Conservation (phyloP, 1,139 yeast species). For the Suhomyces terraborum region DNA sequence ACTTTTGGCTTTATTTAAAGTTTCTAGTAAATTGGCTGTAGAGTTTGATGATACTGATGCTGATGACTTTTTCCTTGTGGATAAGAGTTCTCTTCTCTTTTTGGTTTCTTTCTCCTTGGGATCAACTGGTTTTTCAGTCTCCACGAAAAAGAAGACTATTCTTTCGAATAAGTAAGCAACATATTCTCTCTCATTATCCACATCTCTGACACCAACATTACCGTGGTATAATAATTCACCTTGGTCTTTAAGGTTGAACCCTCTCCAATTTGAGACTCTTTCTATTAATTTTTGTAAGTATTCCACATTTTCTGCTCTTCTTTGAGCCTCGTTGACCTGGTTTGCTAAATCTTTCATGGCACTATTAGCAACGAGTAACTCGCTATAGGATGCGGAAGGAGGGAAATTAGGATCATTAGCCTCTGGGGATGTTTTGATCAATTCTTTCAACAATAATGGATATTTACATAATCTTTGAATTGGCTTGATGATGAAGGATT, state of each 20-base stretch:
- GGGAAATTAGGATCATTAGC: slow-evolving; percentile 33
- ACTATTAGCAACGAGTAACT: slow-evolving; percentile 66
- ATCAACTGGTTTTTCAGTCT: slow-evolving; percentile 30
- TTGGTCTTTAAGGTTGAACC: slow-evolving; percentile 78
- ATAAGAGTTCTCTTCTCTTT: slow-evolving; percentile 38
- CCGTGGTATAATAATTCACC: slow-evolving; percentile 86
- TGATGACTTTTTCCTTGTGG: slow-evolving; percentile 47
- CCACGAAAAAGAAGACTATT: slow-evolving; percentile 78
- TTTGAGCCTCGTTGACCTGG: slow-evolving; percentile 89
- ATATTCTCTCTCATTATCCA: slow-evolving; percentile 83
- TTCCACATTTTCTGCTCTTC: slow-evolving; percentile 85
- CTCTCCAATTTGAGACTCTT: slow-evolving; percentile 89
- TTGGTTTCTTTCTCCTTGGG: slow-evolving; percentile 29
- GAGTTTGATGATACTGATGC: slow-evolving; percentile 34
- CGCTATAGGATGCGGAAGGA: slow-evolving; percentile 61
- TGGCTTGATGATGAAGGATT: slow-evolving; percentile 87
- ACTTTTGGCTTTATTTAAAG: slow-evolving; percentile 31
- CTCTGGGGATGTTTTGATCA: slow-evolving; percentile 60
- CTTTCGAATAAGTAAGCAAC: slow-evolving; percentile 87
- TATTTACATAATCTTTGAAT: slow-evolving; percentile 93
- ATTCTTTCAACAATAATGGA: slow-evolving; percentile 77
- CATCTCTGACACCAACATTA: slow-evolving; percentile 71
- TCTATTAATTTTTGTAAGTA: slow-evolving; percentile 67
- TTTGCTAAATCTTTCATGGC: slow-evolving; percentile 71
- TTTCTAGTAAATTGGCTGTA: slow-evolving; percentile 41